These are phyloP conservation scores for Ophiostoma sp. DNA, from an alignment of 2,329 filamentous ascomycete species.

Conservation along the genomic window DNA sequence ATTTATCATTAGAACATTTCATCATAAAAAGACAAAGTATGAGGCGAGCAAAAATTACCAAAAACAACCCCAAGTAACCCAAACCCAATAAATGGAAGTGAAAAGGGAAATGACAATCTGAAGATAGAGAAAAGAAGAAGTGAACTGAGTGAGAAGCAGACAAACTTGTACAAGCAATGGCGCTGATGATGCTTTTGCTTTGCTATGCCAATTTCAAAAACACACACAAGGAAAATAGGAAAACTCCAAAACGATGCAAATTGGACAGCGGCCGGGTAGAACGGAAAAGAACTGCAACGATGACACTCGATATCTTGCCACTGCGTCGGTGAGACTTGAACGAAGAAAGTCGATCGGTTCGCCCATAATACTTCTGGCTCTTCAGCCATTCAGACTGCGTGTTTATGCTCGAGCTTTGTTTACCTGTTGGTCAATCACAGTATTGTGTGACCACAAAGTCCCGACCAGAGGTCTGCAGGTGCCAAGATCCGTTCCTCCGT, in stretches of 20 bases:
- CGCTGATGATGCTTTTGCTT: not conserved
- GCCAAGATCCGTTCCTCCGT: not conserved
- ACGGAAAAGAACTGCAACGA: too few relatives aligned
- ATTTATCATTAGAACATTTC: conserved; percentile 20
- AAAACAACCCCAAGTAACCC: not conserved
- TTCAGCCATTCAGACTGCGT: not conserved
- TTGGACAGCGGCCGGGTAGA: not conserved
- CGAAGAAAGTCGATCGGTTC: not conserved
- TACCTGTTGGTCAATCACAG: not conserved
- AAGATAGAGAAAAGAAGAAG: not conserved
- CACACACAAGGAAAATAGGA: not conserved
- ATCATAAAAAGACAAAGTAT: conserved; percentile 11
- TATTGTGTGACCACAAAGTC: not conserved
- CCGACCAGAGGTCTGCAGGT: not conserved
- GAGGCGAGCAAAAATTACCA: not conserved
- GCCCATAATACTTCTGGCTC: not conserved
- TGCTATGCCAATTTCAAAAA: not conserved
- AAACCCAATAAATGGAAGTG: not conserved
- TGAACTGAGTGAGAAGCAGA: not conserved
- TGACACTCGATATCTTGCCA: conserved; percentile 6
- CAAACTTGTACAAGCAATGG: not conserved
- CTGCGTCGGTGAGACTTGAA: not conserved
- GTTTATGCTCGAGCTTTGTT: not conserved
- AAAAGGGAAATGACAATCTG: not conserved
- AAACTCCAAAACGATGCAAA: not conserved